Base-by-base conservation (phyloP, 1,284 basidiomycete genomes). In the Microbotryomycetes sp. region DNA sequence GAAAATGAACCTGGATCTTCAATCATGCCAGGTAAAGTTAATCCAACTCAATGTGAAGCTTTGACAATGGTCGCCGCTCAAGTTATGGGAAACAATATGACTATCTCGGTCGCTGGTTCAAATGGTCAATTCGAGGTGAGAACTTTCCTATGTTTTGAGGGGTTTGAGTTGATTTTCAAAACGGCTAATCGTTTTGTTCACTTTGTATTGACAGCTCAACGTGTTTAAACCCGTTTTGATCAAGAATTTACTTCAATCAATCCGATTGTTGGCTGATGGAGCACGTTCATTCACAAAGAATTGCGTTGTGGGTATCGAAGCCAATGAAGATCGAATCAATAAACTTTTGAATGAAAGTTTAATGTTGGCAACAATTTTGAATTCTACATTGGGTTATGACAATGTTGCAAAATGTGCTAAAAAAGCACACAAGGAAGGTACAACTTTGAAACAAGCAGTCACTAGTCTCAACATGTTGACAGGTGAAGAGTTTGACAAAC, bases 1-100 rank as follows among this genome's bases (percentile, higher is more conserved):
- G 96, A 98, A 80, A 99, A 99, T 77, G 96, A 99, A 79, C 96
- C 96, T 49, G 96, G 96, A 63, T 96, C 91, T 74, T 96, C 92
- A 65, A 98, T 99, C 80, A 99, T 99, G 96, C 96, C 96, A 23
- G 96, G 96, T 67, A 98, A 99, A 80, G 96, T 99, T 63, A 99
- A 99, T 80, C 96, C 96, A 19, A 99, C 96, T 4, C 96, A 99
- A 77, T 98, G 96, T 73, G 96, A 99, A 80, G 96, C 96, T 49
- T 78, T 96, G 64, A 98, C 96, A 26, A 98, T 98, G 96, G 92
- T 98, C 49, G 91, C 92, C 52, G 92, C 94, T 0, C 96, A 98
- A 77, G 94, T 98, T 9, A 96, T 98, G 78, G 96, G 96, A 54
- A 99, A 98, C 80, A 89, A 98, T 78, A 93, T 91, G 45, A 80